phyloP scores from a whole-genome alignment of 2,329 filamentous ascomycete species.

The Lasiodiplodia theobromae region DNA sequence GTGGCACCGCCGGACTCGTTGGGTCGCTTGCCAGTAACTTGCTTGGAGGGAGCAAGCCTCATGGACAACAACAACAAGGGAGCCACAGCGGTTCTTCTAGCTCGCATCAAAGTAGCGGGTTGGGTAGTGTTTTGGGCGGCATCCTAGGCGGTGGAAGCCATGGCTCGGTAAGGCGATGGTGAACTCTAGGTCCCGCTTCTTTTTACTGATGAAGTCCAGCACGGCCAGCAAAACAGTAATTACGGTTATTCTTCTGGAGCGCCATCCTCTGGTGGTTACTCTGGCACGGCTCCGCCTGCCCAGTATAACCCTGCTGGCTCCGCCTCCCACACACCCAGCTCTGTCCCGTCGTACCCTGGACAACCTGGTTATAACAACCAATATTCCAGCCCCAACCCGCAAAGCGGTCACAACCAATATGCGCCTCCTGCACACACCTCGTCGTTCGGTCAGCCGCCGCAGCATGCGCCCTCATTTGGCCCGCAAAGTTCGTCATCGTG shows the following conservation, averaged over 20 bases:
- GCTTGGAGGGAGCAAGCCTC: slow-evolving; percentile 46
- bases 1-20: slow-evolving; percentile 44
- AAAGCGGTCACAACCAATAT: slow-evolving; percentile 38
- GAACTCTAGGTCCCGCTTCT: background rate
- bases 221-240: slow-evolving; percentile 50
- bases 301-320: slow-evolving; percentile 53
- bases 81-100: slow-evolving; percentile 34
- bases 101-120: slow-evolving; percentile 33
- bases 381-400: slow-evolving; percentile 17
- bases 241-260: slow-evolving; percentile 69
- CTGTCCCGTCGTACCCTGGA: slow-evolving; percentile 14
- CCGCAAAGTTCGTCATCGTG: slow-evolving; percentile 19
- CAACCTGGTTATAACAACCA: slow-evolving; percentile 24
- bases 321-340: slow-evolving; percentile 26
- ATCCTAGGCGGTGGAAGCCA: slow-evolving; percentile 41
- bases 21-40: slow-evolving; percentile 64
- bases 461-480: slow-evolving; percentile 23
- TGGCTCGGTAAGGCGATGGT: slow-evolving; percentile 41
- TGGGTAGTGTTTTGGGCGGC: slow-evolving; percentile 43
- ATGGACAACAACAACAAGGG: slow-evolving; percentile 46
- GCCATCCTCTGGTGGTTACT: slow-evolving; percentile 61
- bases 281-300: slow-evolving; percentile 67
- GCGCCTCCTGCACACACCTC: slow-evolving; percentile 18
- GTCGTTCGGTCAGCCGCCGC: slow-evolving; percentile 3
- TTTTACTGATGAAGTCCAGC: slow-evolving; percentile 10